Percentiles rank a stretch among this genome's conserved stretches.
phyloP scores from a whole-genome alignment of 768 basidiomycete species.

The Trichaptum fuscoviolaceum region DNA sequence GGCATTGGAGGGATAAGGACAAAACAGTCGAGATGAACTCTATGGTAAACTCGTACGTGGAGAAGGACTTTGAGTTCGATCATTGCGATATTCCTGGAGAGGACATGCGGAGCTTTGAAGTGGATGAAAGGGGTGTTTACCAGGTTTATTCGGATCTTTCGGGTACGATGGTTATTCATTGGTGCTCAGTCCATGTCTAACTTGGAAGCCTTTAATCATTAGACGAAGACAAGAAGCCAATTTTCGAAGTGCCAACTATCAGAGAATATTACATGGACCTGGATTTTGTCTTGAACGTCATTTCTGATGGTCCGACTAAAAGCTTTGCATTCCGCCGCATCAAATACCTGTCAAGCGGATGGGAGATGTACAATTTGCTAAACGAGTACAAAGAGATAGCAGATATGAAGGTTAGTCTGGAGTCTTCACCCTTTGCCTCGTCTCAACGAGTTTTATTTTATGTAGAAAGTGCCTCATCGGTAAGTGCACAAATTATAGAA shows the following conservation, averaged over 20 bases:
- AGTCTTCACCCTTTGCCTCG: neutral
- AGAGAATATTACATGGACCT: conserved; percentile 96
- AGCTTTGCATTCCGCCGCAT: conserved; percentile 90
- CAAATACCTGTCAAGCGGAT: conserved; percentile 90
- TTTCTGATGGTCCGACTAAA: conserved; percentile 93
- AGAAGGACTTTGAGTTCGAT: conserved; percentile 60
- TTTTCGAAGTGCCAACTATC: conserved; percentile 77
- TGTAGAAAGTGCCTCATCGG: conserved; percentile 78
- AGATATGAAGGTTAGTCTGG: conserved; percentile 84
- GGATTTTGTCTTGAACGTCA: conserved; percentile 85
- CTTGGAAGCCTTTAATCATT: conserved; percentile 11
- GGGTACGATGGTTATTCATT: conserved; percentile 22
- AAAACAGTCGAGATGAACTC: conserved; percentile 26
- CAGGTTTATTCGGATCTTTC: conserved; percentile 62
- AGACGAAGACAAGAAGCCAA: conserved; percentile 42
- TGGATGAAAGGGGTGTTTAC: conserved; percentile 89
- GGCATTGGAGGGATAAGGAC: conserved; percentile 70
- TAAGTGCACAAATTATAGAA: conserved; percentile 23
- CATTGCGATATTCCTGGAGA: conserved; percentile 69
- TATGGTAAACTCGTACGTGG: conserved; percentile 4
- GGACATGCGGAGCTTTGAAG: conserved; percentile 48
- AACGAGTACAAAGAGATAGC: conserved; percentile 93
- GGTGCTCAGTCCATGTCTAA: conserved; percentile 1
- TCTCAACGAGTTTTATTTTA: neutral
- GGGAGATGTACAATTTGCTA: conserved; percentile 85